A percentile compares a stretch with the other conserved stretches of the same genome.
Evolutionary conservation across 78 protist genomes (phyloP).

Genomic region (Cavenderia fasciculata): DNA sequence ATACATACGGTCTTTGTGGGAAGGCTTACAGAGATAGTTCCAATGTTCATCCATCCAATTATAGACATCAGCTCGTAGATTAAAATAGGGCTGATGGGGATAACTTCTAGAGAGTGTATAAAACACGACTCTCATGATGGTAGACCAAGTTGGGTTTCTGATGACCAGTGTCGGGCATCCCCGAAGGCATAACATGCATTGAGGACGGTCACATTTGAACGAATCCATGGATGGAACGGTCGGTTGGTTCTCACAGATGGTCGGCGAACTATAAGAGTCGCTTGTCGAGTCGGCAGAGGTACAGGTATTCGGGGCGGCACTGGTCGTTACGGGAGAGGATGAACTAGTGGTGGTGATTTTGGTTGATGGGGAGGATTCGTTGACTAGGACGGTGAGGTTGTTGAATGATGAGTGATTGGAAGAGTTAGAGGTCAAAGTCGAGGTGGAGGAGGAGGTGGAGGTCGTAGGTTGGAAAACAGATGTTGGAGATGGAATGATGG

Average conservation of each 20-base stretch:
- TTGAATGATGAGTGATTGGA: not conserved
- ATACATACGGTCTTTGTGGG: slow-evolving; percentile 2
- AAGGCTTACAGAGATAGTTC: not conserved
- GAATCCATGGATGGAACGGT: too few species aligned
- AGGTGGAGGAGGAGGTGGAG: not conserved
- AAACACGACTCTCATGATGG: slow-evolving; percentile 55
- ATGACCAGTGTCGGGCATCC: slow-evolving; percentile 13
- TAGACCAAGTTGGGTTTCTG: slow-evolving; percentile 50
- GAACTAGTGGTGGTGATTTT: too few species aligned
- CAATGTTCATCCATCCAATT: slow-evolving; percentile 45
- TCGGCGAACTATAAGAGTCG: too few species aligned
- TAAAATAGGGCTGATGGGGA: slow-evolving; percentile 35
- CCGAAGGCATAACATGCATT: slow-evolving; percentile 19
- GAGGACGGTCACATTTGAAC: not conserved
- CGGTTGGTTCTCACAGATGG: too few species aligned
- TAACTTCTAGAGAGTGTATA: not conserved
- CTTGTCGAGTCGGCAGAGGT: too few species aligned
- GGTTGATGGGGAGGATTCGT: too few species aligned
- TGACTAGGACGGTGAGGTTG: too few species aligned
- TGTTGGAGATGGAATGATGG: not conserved
- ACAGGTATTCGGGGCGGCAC: too few species aligned
- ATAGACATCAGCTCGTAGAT: slow-evolving; percentile 51
- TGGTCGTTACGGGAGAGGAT: too few species aligned
- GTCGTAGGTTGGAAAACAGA: not conserved
- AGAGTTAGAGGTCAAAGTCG: not conserved